phyloP scores from a whole-genome alignment of 176 grass and related monocot species.

The Carex kokanica region DNA sequence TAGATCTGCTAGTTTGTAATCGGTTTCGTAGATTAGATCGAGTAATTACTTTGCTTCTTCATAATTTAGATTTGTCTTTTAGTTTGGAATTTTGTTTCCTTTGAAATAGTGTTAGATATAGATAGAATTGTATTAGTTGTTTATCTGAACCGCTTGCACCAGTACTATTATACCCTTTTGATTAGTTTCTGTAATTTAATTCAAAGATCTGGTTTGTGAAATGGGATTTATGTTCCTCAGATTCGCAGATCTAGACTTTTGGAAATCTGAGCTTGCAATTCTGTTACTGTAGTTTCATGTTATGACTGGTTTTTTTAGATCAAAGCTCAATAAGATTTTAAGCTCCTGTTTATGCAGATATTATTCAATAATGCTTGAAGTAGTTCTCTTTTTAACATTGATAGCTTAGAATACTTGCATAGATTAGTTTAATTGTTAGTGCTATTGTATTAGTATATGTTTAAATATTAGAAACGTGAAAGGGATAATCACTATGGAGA shows the following conservation, averaged over 20 bases:
- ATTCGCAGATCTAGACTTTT: background rate
- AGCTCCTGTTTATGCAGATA: background rate
- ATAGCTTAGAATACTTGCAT: background rate
- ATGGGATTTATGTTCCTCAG: background rate
- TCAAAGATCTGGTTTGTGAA: background rate
- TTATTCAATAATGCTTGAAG: background rate
- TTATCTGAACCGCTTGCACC: background rate
- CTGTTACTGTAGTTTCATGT: background rate
- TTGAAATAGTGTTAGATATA: background rate
- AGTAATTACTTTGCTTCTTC: background rate
- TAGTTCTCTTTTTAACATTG: too few species aligned
- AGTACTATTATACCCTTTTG: background rate
- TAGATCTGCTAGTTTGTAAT: background rate
- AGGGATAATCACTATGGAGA: conserved; percentile 6
- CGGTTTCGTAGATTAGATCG: background rate
- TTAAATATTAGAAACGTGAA: background rate
- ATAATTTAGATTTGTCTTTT: background rate
- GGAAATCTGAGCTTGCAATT: background rate
- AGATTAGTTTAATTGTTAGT: background rate
- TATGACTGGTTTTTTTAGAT: background rate
- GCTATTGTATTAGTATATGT: background rate
- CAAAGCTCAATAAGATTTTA: background rate
- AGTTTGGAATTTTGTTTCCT: background rate
- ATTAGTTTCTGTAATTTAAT: background rate
- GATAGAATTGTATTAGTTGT: background rate